Evolutionary conservation across 2,329 filamentous ascomycete species (phyloP).

Genomic region (Cordyceps fumosorosea): DNA sequence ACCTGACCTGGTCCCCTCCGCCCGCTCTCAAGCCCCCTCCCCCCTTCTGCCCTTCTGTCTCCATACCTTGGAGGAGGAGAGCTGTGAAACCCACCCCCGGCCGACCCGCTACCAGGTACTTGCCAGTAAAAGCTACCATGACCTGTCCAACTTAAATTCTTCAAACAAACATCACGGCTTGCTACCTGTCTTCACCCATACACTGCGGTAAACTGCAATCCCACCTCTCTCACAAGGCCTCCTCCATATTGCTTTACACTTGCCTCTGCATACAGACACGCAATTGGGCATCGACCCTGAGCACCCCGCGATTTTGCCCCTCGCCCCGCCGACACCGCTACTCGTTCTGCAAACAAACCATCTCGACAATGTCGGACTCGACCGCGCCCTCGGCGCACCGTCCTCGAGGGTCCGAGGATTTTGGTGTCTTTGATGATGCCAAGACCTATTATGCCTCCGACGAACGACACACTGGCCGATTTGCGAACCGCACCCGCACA

Average conservation of each 20-base stretch:
- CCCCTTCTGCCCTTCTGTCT: background rate
- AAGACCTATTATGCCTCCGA: constrained; percentile 53
- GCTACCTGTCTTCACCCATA: background rate
- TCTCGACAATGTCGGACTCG: constrained; percentile 11
- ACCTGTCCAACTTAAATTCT: background rate
- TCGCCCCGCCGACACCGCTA: constrained; percentile 12
- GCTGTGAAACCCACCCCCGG: background rate
- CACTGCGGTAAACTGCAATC: background rate
- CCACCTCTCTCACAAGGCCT: background rate
- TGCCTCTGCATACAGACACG: background rate
- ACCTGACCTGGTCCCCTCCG: background rate
- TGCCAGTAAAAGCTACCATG: background rate
- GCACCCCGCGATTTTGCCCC: constrained; percentile 2
- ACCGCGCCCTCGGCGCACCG: constrained; percentile 8
- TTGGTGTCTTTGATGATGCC: constrained; percentile 49
- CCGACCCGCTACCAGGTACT: background rate
- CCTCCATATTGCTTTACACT: background rate
- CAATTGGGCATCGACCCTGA: background rate
- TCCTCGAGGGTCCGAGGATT: constrained; percentile 36
- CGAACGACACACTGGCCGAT: constrained; percentile 44
- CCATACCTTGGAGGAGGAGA: background rate
- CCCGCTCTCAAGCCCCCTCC: background rate
- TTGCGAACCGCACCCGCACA: constrained; percentile 46
- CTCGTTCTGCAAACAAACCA: background rate
- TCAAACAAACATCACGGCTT: background rate